Percentiles rank a stretch among this genome's conserved stretches.
Evolutionary conservation across 2,329 filamentous ascomycete genomes (phyloP).

Genomic region (Dactylellina sp.): DNA sequence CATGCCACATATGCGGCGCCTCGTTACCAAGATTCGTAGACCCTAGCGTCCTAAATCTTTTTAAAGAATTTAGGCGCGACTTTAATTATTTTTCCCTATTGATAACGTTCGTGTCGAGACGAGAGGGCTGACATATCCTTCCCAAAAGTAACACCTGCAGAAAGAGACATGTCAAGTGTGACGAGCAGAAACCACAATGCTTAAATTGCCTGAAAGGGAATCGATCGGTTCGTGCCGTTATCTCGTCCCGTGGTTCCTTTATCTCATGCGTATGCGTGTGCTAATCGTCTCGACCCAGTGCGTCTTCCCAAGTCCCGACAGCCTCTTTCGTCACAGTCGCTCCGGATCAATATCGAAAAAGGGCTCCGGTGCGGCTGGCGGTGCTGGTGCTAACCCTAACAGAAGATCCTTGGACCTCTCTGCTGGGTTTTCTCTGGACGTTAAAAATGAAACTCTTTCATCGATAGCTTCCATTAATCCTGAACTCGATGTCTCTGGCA

Average conservation of each 20-base stretch:
- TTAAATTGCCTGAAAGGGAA: slow-evolving; percentile 59
- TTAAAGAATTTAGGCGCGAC: slow-evolving; percentile 39
- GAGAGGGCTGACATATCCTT: slow-evolving; percentile 41
- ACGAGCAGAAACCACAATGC: slow-evolving; percentile 60
- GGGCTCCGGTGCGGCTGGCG: slow-evolving; percentile 31
- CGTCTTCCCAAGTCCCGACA: slow-evolving; percentile 55
- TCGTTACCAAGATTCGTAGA: slow-evolving; percentile 35
- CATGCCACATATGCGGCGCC: slow-evolving; percentile 9
- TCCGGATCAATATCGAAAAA: slow-evolving; percentile 58
- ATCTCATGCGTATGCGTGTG: slow-evolving; percentile 29
- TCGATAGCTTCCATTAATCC: slow-evolving; percentile 52
- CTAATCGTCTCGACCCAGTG: slow-evolving; percentile 39
- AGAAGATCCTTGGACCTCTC: slow-evolving; percentile 50
- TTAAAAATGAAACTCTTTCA: slow-evolving; percentile 43
- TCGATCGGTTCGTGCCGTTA: slow-evolving; percentile 37
- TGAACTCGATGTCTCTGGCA: slow-evolving; percentile 55
- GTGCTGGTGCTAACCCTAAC: slow-evolving; percentile 41
- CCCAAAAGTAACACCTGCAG: slow-evolving; percentile 58
- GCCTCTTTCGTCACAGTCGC: slow-evolving; percentile 59
- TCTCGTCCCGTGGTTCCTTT: slow-evolving; percentile 48
- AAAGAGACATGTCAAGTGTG: slow-evolving; percentile 60
- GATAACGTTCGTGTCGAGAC: slow-evolving; percentile 43
- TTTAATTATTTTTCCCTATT: slow-evolving; percentile 20
- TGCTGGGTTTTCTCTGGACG: slow-evolving; percentile 46
- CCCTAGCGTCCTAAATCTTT: slow-evolving; percentile 17